Evolutionary conservation across 495 filamentous ascomycete species (phyloP), one percentile per base, ranked within the genome.

Genomic region (Neurospora africana): DNA sequence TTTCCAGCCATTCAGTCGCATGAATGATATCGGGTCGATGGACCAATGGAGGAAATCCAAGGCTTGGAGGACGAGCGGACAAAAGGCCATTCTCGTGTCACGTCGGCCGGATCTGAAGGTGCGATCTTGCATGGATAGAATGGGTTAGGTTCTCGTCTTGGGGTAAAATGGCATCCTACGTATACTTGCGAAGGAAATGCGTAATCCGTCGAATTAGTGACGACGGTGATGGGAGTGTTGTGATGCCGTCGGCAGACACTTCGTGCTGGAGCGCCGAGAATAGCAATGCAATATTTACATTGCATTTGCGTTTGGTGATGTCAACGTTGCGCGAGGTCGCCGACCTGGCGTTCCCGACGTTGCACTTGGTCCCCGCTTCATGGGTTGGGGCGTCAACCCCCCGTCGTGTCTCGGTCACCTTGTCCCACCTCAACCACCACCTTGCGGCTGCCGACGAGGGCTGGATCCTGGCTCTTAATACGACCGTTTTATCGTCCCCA

Each of bases 321-420:
- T 70, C 15, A 35, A 73, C 58, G 72, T 21, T 72, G 71, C 19
- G 17, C 72, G 74, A 75, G 74, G 74, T 75, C 74, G 74, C 74
- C 74, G 74, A 75, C 74, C 72, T 75, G 72, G 70, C 67, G 40
- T 72, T 67, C 73, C 70, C 40, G 53, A 61, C 27, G 53, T 61
- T 33, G 27, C 53, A 61, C 53, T 61, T 61, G 53, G 27, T 61
- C 53, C 53, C 53, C 53, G 53, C 53, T 61, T 61, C 53, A 17
- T 61, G 53, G 53, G 53, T 33, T 61, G 53, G 53, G 44, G 53
- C 27, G 47, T 61, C 47, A 58, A 11, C 47, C 47, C 43, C 47
- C 47, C 10, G 44, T 58, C 10, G 47, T 17, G 15, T 13, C 53
- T 61, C 53, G 44, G 13, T 30, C 13, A 61, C 27, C 15, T 61